Conservation (phyloP, 768 basidiomycete genomes). For the Galerina sulciceps region DNA sequence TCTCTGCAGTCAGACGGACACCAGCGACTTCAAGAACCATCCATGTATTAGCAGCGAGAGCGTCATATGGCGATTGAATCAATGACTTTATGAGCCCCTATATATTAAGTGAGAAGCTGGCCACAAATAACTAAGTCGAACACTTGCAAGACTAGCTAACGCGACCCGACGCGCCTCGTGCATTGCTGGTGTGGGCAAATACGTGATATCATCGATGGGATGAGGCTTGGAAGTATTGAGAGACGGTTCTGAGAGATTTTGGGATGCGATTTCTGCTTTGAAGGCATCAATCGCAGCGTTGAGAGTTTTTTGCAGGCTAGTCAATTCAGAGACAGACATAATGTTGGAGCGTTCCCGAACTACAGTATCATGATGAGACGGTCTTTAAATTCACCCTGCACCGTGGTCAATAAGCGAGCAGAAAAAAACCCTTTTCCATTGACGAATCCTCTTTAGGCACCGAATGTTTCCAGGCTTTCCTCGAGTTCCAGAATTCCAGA, state of each 20-base stretch:
- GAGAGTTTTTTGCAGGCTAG: constrained; percentile 42
- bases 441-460: constrained; percentile 6
- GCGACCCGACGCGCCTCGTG: constrained; percentile 39
- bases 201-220: constrained; percentile 39
- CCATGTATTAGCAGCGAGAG: constrained; percentile 37
- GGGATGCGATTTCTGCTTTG: constrained; percentile 39
- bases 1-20: constrained; percentile 37
- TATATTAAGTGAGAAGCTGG: not conserved
- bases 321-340: constrained; percentile 40
- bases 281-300: constrained; percentile 41
- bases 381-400: constrained; percentile 3
- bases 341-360: not conserved
- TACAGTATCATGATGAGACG: not conserved
- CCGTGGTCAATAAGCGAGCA: constrained; percentile 5
- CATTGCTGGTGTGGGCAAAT: constrained; percentile 39
- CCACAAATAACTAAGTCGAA: not conserved
- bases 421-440: not conserved
- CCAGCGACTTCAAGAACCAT: constrained; percentile 36
- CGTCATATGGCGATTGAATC: constrained; percentile 40
- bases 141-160: constrained; percentile 35
- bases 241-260: constrained; percentile 39
- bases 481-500: constrained; percentile 6
- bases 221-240: constrained; percentile 38
- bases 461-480: not conserved
- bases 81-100: constrained; percentile 39